phyloP scores from a whole-genome alignment of 179 eudicot species.

The Silene coronaria region DNA sequence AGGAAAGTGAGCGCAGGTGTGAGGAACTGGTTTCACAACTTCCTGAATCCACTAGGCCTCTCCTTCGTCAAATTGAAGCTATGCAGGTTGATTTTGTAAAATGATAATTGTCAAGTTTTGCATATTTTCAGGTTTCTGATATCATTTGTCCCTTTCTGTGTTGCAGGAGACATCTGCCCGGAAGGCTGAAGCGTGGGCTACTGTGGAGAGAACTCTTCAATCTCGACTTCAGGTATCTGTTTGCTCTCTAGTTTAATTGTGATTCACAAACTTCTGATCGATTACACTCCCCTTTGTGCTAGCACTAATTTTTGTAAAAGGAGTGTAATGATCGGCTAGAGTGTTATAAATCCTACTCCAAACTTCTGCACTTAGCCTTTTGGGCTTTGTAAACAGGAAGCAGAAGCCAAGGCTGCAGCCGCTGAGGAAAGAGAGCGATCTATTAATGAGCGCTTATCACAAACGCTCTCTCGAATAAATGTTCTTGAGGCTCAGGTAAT shows the following conservation, averaged over 20 bases:
- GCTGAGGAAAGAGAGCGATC: slow-evolving; percentile 97
- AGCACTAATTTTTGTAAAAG: not conserved
- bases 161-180: slow-evolving; percentile 80
- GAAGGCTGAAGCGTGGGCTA: slow-evolving; percentile 88
- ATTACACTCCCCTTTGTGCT: not conserved
- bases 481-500: slow-evolving; percentile 98
- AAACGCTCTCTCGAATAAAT: slow-evolving; percentile 88
- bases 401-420: slow-evolving; percentile 84
- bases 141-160: slow-evolving; percentile 17
- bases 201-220: slow-evolving; percentile 87
- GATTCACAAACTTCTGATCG: not conserved
- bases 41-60: slow-evolving; percentile 99
- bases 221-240: slow-evolving; percentile 79
- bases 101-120: not conserved
- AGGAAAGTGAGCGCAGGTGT: slow-evolving; percentile 98
- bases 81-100: slow-evolving; percentile 58
- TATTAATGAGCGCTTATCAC: slow-evolving; percentile 79
- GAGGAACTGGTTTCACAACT: slow-evolving; percentile 93
- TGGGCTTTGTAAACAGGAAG: slow-evolving; percentile 61
- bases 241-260: slow-evolving; percentile 4
- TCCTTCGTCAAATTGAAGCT: slow-evolving; percentile 93
- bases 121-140: slow-evolving; percentile 1
- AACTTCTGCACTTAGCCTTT: slow-evolving; percentile 8
- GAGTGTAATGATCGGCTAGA: not conserved
- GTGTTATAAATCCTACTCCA: not conserved